Evolutionary conservation across 306 rosid species (phyloP).

Genomic region (Pachyrhizus erosus): DNA sequence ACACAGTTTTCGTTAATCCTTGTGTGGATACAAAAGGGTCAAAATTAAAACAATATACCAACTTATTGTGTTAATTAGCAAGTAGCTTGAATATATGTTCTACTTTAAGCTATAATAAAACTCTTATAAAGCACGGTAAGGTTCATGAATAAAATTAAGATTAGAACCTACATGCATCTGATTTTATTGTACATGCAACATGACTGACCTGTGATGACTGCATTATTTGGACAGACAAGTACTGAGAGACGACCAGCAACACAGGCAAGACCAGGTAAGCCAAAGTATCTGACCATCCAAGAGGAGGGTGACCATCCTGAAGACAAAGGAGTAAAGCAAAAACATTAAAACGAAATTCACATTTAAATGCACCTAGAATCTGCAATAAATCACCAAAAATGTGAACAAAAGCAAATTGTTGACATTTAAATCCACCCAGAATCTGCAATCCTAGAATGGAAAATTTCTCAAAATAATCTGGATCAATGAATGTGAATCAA

Average conservation of each 20-base stretch:
- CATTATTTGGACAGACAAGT: slow-evolving; percentile 94
- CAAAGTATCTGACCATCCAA: slow-evolving; percentile 97
- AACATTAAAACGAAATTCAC: slow-evolving; percentile 25
- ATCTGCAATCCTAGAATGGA: slow-evolving; percentile 6
- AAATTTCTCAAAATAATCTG: neutral
- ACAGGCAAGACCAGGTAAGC: slow-evolving; percentile 97
- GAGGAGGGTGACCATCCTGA: slow-evolving; percentile 99
- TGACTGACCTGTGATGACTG: slow-evolving; percentile 91
- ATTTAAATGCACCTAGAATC: slow-evolving; percentile 19
- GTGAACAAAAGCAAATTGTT: slow-evolving; percentile 7
- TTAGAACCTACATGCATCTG: slow-evolving; percentile 29
- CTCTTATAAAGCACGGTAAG: slow-evolving; percentile 13
- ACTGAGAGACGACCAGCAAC: slow-evolving; percentile 82
- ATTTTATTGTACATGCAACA: slow-evolving; percentile 38
- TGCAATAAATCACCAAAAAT: slow-evolving; percentile 18
- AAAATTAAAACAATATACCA: neutral
- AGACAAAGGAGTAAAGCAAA: slow-evolving; percentile 38
- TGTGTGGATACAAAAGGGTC: slow-evolving; percentile 32
- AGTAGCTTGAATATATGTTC: slow-evolving; percentile 34
- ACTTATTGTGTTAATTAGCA: slow-evolving; percentile 3
- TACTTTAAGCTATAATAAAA: slow-evolving; percentile 12
- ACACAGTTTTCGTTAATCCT: slow-evolving; percentile 18
- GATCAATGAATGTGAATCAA: slow-evolving; percentile 2
- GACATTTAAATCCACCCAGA: slow-evolving; percentile 17
- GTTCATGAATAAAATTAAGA: slow-evolving; percentile 25